phyloP scores from a whole-genome alignment of 352 stramenopile species.

The Phytopythium delawarense region DNA sequence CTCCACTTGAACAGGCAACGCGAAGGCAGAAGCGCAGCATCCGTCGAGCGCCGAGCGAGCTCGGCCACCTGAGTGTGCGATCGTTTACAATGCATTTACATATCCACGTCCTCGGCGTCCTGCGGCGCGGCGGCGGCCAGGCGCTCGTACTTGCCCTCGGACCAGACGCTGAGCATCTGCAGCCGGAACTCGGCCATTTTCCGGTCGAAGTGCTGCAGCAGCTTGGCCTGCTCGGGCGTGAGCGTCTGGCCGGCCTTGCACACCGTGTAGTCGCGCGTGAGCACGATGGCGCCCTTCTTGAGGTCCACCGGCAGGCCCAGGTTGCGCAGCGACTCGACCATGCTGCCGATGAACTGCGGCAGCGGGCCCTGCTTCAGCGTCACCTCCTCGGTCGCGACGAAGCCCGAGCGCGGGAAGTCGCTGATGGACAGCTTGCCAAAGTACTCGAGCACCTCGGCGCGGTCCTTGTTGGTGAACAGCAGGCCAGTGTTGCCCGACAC shows the following conservation, averaged over 20 bases:
- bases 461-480: constrained; percentile 92
- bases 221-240: constrained; percentile 94
- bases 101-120: constrained; percentile 51
- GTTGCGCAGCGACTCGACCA: constrained; percentile 96
- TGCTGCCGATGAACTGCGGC: constrained; percentile 92
- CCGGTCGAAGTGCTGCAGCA: constrained; percentile 90
- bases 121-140: constrained; percentile 35
- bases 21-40: constrained; percentile 16
- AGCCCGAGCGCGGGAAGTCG: constrained; percentile 94
- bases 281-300: constrained; percentile 92
- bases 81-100: constrained; percentile 28
- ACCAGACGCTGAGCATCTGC: constrained; percentile 71
- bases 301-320: constrained; percentile 96
- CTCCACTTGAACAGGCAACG: constrained; percentile 17
- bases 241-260: constrained; percentile 94
- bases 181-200: constrained; percentile 89
- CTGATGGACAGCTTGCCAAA: constrained; percentile 90
- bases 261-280: constrained; percentile 91
- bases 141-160: constrained; percentile 72
- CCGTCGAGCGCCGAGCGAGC: not conserved
- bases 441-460: constrained; percentile 89
- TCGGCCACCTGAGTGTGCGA: not conserved
- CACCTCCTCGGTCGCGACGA: constrained; percentile 88
- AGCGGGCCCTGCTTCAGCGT: constrained; percentile 87
- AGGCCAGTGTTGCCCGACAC: constrained; percentile 93